These are phyloP conservation scores for Ceratocystiopsis minuta DNA, from an alignment of 2,329 filamentous ascomycete species.

Conservation along the genomic window DNA sequence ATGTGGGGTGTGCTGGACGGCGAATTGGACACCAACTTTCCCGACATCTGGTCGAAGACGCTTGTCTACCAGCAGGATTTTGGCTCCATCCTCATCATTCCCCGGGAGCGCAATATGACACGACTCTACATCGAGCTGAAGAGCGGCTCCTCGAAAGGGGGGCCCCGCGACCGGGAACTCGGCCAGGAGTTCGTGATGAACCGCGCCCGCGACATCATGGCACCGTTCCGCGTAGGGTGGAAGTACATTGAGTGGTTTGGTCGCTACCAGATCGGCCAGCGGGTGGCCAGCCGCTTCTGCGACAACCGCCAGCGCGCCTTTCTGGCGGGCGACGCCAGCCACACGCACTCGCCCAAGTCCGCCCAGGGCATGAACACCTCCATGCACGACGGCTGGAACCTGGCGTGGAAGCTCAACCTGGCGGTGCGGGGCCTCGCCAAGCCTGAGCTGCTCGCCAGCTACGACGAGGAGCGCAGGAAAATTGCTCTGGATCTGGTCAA, in stretches of 20 bases:
- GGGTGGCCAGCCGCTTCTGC: constrained; percentile 51
- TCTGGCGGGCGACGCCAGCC: constrained; percentile 45
- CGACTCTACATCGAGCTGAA: constrained; percentile 43
- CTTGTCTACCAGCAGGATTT: constrained; percentile 46
- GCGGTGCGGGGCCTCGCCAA: constrained; percentile 37
- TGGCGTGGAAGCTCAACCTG: constrained; percentile 42
- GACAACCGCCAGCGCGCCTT: constrained; percentile 42
- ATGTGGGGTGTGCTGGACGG: constrained; percentile 58
- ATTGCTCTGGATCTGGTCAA: constrained; percentile 40
- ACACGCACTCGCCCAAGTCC: constrained; percentile 49
- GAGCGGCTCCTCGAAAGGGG: constrained; percentile 12
- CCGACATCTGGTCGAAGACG: constrained; percentile 58
- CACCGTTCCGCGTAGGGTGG: constrained; percentile 39
- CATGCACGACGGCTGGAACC: constrained; percentile 45
- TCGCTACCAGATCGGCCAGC: constrained; percentile 52
- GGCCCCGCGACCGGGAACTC: constrained; percentile 18
- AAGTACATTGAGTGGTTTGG: constrained; percentile 52
- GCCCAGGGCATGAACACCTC: constrained; percentile 45
- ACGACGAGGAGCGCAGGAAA: constrained; percentile 44
- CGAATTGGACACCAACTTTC: constrained; percentile 52
- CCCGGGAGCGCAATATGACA: constrained; percentile 54
- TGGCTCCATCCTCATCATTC: constrained; percentile 53
- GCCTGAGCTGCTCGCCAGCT: constrained; percentile 36
- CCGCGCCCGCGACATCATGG: constrained; percentile 38
- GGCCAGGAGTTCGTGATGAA: constrained; percentile 48